Percentiles rank a stretch among this genome's conserved stretches.
These are phyloP conservation scores for Collybia sordida DNA, from an alignment of 768 basidiomycete genomes.

Conservation along the genomic window DNA sequence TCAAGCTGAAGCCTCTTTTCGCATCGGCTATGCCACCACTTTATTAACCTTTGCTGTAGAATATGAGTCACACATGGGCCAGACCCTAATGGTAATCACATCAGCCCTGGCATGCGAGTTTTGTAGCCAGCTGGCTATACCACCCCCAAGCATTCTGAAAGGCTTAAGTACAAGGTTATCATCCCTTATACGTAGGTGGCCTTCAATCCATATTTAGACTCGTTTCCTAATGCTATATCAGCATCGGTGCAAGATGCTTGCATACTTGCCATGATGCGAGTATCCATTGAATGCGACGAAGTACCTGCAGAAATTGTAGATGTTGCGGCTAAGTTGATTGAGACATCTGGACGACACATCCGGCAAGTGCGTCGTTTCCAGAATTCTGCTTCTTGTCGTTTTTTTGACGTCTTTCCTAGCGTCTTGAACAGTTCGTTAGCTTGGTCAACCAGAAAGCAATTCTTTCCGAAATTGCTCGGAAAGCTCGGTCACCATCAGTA, in stretches of 20 bases:
- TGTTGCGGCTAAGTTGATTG: slow-evolving; percentile 41
- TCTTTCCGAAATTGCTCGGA: slow-evolving; percentile 46
- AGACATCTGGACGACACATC: slow-evolving; percentile 52
- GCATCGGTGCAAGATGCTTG: slow-evolving; percentile 74
- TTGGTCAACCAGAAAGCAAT: slow-evolving; percentile 43
- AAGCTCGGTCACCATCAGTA: slow-evolving; percentile 59
- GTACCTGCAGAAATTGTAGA: slow-evolving; percentile 45
- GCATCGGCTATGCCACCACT: slow-evolving; percentile 41
- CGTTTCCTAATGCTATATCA: slow-evolving; percentile 24
- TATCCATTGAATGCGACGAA: slow-evolving; percentile 57
- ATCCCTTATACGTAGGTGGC: slow-evolving; percentile 40
- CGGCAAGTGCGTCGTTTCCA: slow-evolving; percentile 42
- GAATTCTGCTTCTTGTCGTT: neutral
- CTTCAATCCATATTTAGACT: neutral
- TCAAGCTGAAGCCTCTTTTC: slow-evolving; percentile 40
- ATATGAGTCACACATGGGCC: slow-evolving; percentile 34
- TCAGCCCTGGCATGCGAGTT: slow-evolving; percentile 69
- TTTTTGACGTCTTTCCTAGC: slow-evolving; percentile 36
- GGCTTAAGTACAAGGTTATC: slow-evolving; percentile 42
- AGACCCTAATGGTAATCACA: slow-evolving; percentile 67
- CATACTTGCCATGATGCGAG: slow-evolving; percentile 68
- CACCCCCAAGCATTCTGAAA: slow-evolving; percentile 48
- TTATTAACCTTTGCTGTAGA: slow-evolving; percentile 46
- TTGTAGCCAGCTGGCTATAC: slow-evolving; percentile 46
- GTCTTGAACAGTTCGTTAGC: slow-evolving; percentile 67